Base-by-base conservation (phyloP, 805 yeast species). In the Candida rishiriensis region DNA sequence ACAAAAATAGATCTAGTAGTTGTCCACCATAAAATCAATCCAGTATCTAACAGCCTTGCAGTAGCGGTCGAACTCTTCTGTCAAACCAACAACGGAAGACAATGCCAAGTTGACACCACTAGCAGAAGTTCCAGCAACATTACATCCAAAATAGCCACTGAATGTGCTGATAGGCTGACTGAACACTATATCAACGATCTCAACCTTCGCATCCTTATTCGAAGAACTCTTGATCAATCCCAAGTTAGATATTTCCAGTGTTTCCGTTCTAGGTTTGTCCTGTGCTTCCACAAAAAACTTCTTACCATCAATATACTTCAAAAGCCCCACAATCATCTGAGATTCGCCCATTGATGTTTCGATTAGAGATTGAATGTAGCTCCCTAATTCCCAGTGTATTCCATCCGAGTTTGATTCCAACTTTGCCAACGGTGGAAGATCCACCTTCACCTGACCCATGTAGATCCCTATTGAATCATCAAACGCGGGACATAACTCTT, bases 241-340 rank as follows among this genome's bases (percentile, higher is more conserved):
- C 29, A 58, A 39, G 38, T 58, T 58, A 2, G 61, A 58, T 1
- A 58, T 21, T 29, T 51, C 60, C 13, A 53, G 8, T 2, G 55
- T 50, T 13, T 29, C 34, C 2, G 31, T 16, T 13, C 44, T 36
- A 6, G 53, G 48, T 1, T 32, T 37, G 10, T 29, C 28, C 18
- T 35, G 12, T 9, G n/a, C 21, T 1, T 18, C 12, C 11, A 43
- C 26, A 2, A 53, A 17, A n/a, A 29, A 51, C 3, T 39, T 32
- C 4, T 34, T 29, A 13, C 29, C 26, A 18, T 48, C 36, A 3
- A 52, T 37, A 14, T 35, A 38, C 3, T 39, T 29, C 17, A 56
- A 28, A 11, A 52, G 5, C 3, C 56, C 54, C 8, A 57, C 29
- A 6, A 29, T 3, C 41, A 39, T 36, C n/a, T 21, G 26, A 1